Evolutionary conservation across 129 eudicot species (phyloP), one percentile per base, ranked within the genome.

Genomic region (Tagetes patula): DNA sequence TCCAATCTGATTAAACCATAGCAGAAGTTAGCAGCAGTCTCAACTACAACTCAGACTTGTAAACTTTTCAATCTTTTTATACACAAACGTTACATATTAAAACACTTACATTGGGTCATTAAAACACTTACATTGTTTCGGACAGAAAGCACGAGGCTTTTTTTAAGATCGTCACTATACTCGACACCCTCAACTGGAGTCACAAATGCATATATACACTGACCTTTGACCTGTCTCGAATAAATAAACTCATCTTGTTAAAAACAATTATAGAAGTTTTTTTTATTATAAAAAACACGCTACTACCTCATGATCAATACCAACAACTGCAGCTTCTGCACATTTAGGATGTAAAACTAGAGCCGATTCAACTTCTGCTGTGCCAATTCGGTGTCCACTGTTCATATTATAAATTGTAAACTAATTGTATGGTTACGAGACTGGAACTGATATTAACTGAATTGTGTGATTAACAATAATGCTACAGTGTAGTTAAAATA

Each of bases 311-410:
- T 95, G 99, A 71, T 95, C 99, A 82, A 95, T 87, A 65, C 96
- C 99, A 74, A 95, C 99, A 31, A 95, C 99, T 69, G 99, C 99
- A 67, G 99, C 99, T 86, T 95, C 99, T 70, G 97, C 84, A 72
- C 99, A 95, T 5, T 88, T 96, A 20, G 96, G 94, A 76, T 95
- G 99, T 53, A 96, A 95, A 86, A 95, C 96, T 66, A 95, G 81
- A 62, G 99, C 99, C 31, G 99, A 95, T 85, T 95, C 99, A 75
- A 95, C 99, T 87, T 95, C 99, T 49, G 99, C 91, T 3, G 99
- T 91, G 68, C 99, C 97, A 80, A 95, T 95, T 9, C 99, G 96
- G 74, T 95, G 99, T 54, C 99, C 99, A 80, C 99, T 95, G 85
- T 56, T 55, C 34, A 54, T 67, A 32, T 75, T 69, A 62, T 32